Base-by-base conservation (phyloP, 179 eudicot genomes). In the Drosera spatulata region DNA sequence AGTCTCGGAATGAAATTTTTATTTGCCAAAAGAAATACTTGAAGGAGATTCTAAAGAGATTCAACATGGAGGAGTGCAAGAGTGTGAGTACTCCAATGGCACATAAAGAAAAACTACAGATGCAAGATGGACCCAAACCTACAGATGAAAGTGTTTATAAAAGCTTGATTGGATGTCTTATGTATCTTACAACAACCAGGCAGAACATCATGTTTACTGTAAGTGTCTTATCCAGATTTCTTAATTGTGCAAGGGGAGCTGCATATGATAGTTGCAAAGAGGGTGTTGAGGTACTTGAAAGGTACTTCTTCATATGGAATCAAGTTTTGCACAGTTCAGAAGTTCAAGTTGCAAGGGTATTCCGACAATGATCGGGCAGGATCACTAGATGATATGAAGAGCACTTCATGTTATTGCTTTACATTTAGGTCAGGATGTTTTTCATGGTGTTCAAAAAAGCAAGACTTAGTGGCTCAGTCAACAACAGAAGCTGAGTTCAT, bases 321-420 rank as follows among this genome's bases (percentile, higher is more conserved):
- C 5, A 43, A 7, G 45, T 43, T 43, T 2, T 4, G 6, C 8
- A 43, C 5, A 43, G 45, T 43, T 43, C 5, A 43, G 8, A 43
- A 43, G 6, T 43, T 43, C 5, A 43, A 43, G 5, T 7, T 43
- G 6, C 45, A 43, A 4, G 45, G 45, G 5, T 64, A 39, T 42
- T 52, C 50, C n/a, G 47, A 64, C 7, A 48, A 61, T 7, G 68
- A 55, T 46, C 55, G 53, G 66, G 58, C 45, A 4, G 45, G 45
- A 14, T 41, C 15, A 7, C 4, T 44, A 7, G 43, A 56, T 45
- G 53, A 63, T 15, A 53, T 43, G 7, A 63, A 22, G 9, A 63
- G 60, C 12, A 63, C 60, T 10, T 41, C 57, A 10, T 39, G 61
- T 0, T 55, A 46, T 5, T 45, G 53, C n/a, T 9, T 54, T 33